Evolutionary conservation across 495 filamentous ascomycete genomes (phyloP), one percentile per base, ranked within the genome.

Genomic region (Aspergillus hancockii): DNA sequence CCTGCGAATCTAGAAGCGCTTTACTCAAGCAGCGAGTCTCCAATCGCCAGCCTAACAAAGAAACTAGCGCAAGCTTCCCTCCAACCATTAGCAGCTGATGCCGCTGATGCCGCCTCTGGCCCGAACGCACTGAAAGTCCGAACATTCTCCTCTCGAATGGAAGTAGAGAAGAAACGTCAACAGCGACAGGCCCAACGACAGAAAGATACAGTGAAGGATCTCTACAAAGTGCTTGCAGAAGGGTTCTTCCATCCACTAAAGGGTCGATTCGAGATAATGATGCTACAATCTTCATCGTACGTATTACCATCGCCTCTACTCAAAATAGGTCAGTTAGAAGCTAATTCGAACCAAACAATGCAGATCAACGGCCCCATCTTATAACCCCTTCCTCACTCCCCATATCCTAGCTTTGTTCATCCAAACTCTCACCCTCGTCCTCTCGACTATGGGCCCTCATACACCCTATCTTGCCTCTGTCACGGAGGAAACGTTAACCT

Each of bases 71-170:
- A 85, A 21, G 72, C 79, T 9, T 90, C 96, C 60, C 85, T 97
- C 23, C 82, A 88, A 36, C 94, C 94, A 12, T 73, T 97, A 38
- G 90, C 92, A 12, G 81, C 89, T 49, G 74, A 79, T 57, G 81
- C 81, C 3, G 77, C 78, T 25, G 90, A 93, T 45, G 82, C 86
- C 19, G 71, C 85, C 21, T 85, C 90, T 1, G 92, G 93, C 0
- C 92, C 93, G 0, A 86, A 90, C 60, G 84, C 86, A 6, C 84
- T 97, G 36, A 96, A 97, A 76, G 84, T 96, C 52, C 85, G 88
- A 53, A 90, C 85, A 18, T 91, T 92, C 73, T 89, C 86, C 28
- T 85, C 84, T 0, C 82, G 89, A 19, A 85, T 91, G 76, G 83
- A 83, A 46, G 84, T 88, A 19, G 84, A 89, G 67, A 82, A 82